Conservation (phyloP, 2,329 filamentous ascomycete genomes). For the Xylariaceae sp. region DNA sequence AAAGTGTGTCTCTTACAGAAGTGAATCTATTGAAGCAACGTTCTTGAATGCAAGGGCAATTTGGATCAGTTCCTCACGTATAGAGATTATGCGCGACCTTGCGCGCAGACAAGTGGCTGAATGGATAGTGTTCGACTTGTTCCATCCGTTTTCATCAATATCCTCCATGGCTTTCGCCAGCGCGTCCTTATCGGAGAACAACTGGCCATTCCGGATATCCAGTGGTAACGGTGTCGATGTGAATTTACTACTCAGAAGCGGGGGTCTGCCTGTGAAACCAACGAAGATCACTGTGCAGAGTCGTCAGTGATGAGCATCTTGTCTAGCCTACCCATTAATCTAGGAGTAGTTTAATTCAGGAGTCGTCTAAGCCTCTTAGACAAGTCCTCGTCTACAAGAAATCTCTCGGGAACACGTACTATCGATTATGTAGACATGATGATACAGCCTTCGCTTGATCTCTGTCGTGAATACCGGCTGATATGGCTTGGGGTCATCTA, state of each 20-base stretch:
- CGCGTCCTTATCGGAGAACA: constrained; percentile 27
- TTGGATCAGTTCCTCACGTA: constrained; percentile 57
- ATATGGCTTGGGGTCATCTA: constrained; percentile 22
- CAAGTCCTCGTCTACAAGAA: too few relatives aligned
- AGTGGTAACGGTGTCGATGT: constrained; percentile 33
- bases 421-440: constrained; percentile 27
- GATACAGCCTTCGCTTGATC: constrained; percentile 27
- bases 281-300: constrained; percentile 29
- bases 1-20: too few relatives aligned
- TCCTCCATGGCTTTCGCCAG: constrained; percentile 20
- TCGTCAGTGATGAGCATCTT: too few relatives aligned
- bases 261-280: constrained; percentile 39
- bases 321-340: too few relatives aligned
- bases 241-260: constrained; percentile 31
- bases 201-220: constrained; percentile 32
- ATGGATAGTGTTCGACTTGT: constrained; percentile 5
- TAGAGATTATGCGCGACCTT: constrained; percentile 34
- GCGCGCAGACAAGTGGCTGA: constrained; percentile 17
- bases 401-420: too few relatives aligned
- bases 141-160: constrained; percentile 36
- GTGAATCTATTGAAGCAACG: constrained; percentile 32
- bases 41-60: constrained; percentile 40
- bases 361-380: too few relatives aligned
- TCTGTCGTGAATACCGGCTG: constrained; percentile 18
- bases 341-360: too few relatives aligned